phyloP scores from a whole-genome alignment of 192 early-diverging fungal genomes.

The Umbelopsis sp. region DNA sequence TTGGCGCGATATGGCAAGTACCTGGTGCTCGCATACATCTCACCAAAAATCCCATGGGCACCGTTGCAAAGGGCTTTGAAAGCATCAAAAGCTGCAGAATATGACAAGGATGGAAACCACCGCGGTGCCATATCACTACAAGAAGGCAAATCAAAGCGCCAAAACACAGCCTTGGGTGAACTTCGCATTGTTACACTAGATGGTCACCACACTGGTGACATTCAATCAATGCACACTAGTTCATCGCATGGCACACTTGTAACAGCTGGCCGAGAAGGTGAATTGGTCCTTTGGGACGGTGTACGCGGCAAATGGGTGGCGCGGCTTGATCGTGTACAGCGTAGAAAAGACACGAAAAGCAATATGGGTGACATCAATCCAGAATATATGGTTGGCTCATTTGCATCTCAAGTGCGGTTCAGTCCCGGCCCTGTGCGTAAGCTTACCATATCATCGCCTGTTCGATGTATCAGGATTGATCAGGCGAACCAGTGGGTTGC shows the following conservation, averaged over 20 bases:
- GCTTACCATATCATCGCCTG: background rate
- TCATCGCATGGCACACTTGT: slow-evolving; percentile 26
- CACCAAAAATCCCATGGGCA: slow-evolving; percentile 8
- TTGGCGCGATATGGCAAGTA: slow-evolving; percentile 13
- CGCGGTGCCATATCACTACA: slow-evolving; percentile 33
- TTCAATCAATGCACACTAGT: slow-evolving; percentile 28
- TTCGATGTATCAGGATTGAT: slow-evolving; percentile 29
- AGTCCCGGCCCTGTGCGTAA: background rate
- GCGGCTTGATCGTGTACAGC: slow-evolving; percentile 28
- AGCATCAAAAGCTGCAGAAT: slow-evolving; percentile 18
- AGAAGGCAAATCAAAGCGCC: slow-evolving; percentile 20
- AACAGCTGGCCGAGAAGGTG: slow-evolving; percentile 33
- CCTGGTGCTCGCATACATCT: slow-evolving; percentile 8
- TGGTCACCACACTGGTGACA: slow-evolving; percentile 32
- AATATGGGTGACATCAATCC: background rate
- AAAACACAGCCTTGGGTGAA: slow-evolving; percentile 13
- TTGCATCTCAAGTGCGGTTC: background rate
- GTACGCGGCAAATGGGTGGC: slow-evolving; percentile 32
- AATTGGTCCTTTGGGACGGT: slow-evolving; percentile 35
- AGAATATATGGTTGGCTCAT: background rate
- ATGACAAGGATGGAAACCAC: slow-evolving; percentile 28
- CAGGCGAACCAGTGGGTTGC: slow-evolving; percentile 34
- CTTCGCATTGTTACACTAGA: slow-evolving; percentile 27
- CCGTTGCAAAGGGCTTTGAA: slow-evolving; percentile 3
- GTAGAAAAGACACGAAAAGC: background rate